These are phyloP conservation scores for Ogataea trehaloabstinens DNA, from an alignment of 805 yeast genomes.

Conservation along the genomic window DNA sequence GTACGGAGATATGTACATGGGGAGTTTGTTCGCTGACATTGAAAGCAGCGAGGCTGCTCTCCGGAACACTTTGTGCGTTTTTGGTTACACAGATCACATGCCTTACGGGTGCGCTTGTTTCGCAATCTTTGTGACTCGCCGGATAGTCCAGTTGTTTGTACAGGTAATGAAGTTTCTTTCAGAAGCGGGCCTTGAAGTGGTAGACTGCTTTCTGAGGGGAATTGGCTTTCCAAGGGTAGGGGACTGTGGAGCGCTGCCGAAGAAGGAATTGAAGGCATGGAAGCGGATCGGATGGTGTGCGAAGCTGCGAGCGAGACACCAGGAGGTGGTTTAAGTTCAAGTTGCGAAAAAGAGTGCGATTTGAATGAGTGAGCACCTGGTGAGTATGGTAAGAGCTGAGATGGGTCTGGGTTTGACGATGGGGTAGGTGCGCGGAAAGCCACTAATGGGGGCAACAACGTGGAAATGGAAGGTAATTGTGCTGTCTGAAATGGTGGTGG, in stretches of 20 bases:
- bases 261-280: conserved; percentile 1
- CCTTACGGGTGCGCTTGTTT: conserved; percentile 31
- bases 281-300: not conserved
- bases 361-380: not conserved
- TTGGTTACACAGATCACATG: conserved; percentile 48
- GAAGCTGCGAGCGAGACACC: not conserved
- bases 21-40: conserved; percentile 34
- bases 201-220: too few species aligned
- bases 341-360: conserved; percentile 1
- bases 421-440: not conserved
- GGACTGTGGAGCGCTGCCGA: not conserved
- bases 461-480: not conserved
- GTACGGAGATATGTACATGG: conserved; percentile 41
- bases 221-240: too few species aligned
- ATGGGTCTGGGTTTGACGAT: not conserved
- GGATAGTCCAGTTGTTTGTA: too few species aligned
- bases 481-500: not conserved
- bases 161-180: too few species aligned
- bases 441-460: not conserved
- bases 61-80: conserved; percentile 50
- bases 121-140: conserved; percentile 10
- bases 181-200: too few species aligned
- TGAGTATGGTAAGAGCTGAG: not conserved
- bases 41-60: conserved; percentile 38
- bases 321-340: not conserved